Base-by-base conservation (phyloP, 352 stramenopile species). In the Phytopythium cucurbitacearum region DNA sequence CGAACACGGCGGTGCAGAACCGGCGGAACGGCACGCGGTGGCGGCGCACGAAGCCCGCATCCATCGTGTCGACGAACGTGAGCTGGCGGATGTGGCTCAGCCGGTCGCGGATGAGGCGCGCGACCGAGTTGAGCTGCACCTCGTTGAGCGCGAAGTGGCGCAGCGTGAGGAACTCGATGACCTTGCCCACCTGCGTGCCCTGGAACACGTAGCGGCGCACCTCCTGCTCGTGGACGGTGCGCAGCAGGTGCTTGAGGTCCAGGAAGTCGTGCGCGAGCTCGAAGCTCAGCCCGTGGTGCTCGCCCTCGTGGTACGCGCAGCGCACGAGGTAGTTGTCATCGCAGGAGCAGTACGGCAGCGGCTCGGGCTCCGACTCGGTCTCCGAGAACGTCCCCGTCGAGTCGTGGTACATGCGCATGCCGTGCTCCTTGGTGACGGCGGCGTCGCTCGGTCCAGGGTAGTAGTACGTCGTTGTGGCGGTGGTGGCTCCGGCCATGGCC, bases 151-250 rank as follows among this genome's bases (percentile, higher is more conserved):
- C 63, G 53, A 79, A 81, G 63, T 72, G 66, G 40, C 59, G 53
- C 52, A 81, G 59, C 39, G 68, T 66, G n/a, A 81, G 59, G 57
- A 73, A 81, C 63, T 81, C 71, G 60, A 81, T 79, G 38, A 81
- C 65, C 36, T 81, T 78, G 53, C 71, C 71, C 48, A 81, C 71
- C 49, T 79, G 71, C 13, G 60, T 81, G 55, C 73, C 66, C 51
- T 79, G 57, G 58, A 67, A 81, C 51, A 81, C 69, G 50, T 79
- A 81, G 40, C 66, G 68, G 7, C 66, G 69, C 56, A 73, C 60
- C 40, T 81, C 71, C 49, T 81, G 71, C 44, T 74, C 66, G 44
- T 68, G 60, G 56, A 81, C 76, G 9, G 62, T 74, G 53, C 57
- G 66, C 48, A 81, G 49, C 50, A 81, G 50, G 51, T 79, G 66